Percentiles rank a stretch among this genome's conserved stretches.
Conservation (phyloP, 2,329 filamentous ascomycete genomes). For the Fusarium pseudonygamai region DNA sequence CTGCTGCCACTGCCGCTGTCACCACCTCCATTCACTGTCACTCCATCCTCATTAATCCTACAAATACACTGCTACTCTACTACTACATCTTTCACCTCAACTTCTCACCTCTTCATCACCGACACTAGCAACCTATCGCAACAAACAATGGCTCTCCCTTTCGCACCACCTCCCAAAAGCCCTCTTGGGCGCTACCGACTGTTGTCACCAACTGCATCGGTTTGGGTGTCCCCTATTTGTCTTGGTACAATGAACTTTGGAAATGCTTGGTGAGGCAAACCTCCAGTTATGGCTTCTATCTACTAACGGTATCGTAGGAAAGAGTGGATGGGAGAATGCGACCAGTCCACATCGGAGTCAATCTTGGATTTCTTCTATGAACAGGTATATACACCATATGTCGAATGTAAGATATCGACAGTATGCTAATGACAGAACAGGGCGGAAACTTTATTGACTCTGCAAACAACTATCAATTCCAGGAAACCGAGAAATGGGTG, state of each 20-base stretch:
- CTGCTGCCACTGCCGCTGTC: neutral
- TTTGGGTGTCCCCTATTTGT: conserved; percentile 73
- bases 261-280: conserved; percentile 55
- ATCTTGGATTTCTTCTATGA: conserved; percentile 74
- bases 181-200: conserved; percentile 72
- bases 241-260: conserved; percentile 75
- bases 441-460: conserved; percentile 79
- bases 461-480: conserved; percentile 72
- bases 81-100: neutral
- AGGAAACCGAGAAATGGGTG: conserved; percentile 71
- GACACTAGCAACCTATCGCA: neutral
- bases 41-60: neutral
- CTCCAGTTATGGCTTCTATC: fast-evolving
- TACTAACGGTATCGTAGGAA: conserved; percentile 50
- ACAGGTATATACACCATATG: conserved; percentile 51
- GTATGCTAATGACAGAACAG: conserved; percentile 33
- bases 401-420: neutral
- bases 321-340: conserved; percentile 69
- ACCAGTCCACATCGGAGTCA: conserved; percentile 67
- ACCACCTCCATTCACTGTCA: neutral
- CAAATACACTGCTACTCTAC: neutral
- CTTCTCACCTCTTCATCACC: neutral
- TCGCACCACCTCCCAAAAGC: conserved; percentile 63
- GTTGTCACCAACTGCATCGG: conserved; percentile 70
- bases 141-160: conserved; percentile 42